A percentile compares a stretch with the other conserved stretches of the same genome.
Conservation (phyloP, 1,284 basidiomycete genomes). For the Fomitopsis betulina region DNA sequence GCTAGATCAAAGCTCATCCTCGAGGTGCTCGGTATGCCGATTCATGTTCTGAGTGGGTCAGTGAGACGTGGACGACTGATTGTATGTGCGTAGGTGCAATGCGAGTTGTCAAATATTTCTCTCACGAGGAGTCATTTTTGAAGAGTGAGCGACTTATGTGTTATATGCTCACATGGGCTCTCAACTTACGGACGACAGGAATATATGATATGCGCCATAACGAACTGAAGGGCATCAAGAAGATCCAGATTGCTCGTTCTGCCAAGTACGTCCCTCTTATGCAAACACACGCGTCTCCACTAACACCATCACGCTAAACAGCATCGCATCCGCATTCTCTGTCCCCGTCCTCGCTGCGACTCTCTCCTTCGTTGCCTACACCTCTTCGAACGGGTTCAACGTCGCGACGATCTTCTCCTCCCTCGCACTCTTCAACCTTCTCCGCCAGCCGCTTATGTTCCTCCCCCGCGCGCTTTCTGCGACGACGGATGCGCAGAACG, state of each 20-base stretch:
- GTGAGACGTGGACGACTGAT: not conserved
- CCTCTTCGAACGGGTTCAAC: slow-evolving; percentile 50
- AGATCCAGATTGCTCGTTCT: slow-evolving; percentile 58
- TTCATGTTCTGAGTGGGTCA: not conserved
- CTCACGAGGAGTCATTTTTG: slow-evolving; percentile 63
- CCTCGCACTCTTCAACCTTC: slow-evolving; percentile 63
- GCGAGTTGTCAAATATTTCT: slow-evolving; percentile 77
- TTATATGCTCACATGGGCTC: not conserved
- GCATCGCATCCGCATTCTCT: slow-evolving; percentile 48
- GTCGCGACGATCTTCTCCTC: slow-evolving; percentile 68
- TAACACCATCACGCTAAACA: slow-evolving; percentile 14
- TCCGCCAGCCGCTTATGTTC: slow-evolving; percentile 68
- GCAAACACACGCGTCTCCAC: too few relatives aligned
- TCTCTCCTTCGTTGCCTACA: slow-evolving; percentile 72
- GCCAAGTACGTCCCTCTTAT: slow-evolving; percentile 42
- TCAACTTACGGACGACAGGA: slow-evolving; percentile 29
- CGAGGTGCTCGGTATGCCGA: slow-evolving; percentile 50
- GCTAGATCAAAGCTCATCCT: slow-evolving; percentile 61
- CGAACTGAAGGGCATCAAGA: slow-evolving; percentile 52
- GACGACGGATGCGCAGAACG: slow-evolving; percentile 62
- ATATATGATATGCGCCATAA: slow-evolving; percentile 48
- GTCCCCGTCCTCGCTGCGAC: slow-evolving; percentile 71
- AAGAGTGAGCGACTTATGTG: slow-evolving; percentile 37
- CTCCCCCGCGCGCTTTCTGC: slow-evolving; percentile 61
- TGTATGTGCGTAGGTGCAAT: slow-evolving; percentile 44